phyloP scores from a whole-genome alignment of 768 basidiomycete genomes.

The Mycena epipterygia region DNA sequence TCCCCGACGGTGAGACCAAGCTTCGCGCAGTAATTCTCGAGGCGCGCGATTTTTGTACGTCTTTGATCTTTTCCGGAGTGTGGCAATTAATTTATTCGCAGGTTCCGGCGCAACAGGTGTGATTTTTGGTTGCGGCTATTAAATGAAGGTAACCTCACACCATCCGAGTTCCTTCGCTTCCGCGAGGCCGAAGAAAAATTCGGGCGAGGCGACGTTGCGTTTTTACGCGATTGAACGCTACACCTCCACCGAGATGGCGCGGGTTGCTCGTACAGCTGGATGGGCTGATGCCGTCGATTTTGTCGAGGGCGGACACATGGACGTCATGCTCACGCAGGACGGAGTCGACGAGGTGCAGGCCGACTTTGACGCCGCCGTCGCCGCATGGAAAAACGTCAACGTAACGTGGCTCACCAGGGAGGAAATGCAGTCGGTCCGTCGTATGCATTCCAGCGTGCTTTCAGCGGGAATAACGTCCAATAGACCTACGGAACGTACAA shows the following conservation, averaged over 20 bases:
- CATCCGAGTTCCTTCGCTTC: constrained; percentile 18
- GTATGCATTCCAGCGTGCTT: background rate
- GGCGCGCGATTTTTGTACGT: constrained; percentile 88
- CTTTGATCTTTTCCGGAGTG: background rate
- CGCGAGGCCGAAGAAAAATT: background rate
- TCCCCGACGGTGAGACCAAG: constrained; percentile 19
- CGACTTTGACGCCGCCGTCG: constrained; percentile 18
- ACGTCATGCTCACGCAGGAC: constrained; percentile 12
- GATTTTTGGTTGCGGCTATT: too few species aligned
- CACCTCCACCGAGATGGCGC: constrained; percentile 30
- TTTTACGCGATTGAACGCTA: constrained; percentile 30
- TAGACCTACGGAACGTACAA: constrained; percentile 63
- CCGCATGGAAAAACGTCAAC: constrained; percentile 27
- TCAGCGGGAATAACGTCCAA: background rate
- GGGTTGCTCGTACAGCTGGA: constrained; percentile 17
- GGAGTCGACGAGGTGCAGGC: background rate
- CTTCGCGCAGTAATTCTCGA: constrained; percentile 78
- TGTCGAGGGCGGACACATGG: constrained; percentile 34
- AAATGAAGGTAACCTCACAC: constrained; percentile 36
- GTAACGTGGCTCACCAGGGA: constrained; percentile 23
- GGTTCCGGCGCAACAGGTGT: constrained; percentile 85
- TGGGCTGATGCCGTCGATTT: constrained; percentile 33
- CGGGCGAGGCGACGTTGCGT: constrained; percentile 15
- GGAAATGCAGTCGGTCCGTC: constrained; percentile 32
- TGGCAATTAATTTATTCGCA: too few species aligned